Evolutionary conservation across 495 filamentous ascomycete genomes (phyloP).

Genomic region (Daldinia concentrica): DNA sequence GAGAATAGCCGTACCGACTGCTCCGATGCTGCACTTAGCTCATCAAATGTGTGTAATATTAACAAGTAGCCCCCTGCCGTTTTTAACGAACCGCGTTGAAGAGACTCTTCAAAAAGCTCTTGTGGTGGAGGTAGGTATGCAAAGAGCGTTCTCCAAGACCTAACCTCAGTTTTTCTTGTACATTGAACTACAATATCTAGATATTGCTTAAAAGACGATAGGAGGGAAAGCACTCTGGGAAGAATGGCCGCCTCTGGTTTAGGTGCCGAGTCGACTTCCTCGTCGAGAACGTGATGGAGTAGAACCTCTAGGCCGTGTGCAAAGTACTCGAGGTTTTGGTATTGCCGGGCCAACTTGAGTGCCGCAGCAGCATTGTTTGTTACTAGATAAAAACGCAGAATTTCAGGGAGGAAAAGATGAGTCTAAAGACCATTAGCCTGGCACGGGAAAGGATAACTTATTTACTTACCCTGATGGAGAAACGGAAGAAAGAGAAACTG

Average conservation of each 20-base stretch:
- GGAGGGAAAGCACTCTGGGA: conserved; percentile 85
- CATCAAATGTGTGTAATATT: conserved; percentile 94
- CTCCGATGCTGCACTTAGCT: conserved; percentile 78
- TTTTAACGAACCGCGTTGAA: conserved; percentile 85
- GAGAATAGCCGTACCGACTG: conserved; percentile 83
- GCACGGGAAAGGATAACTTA: not conserved
- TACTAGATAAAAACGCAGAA: conserved; percentile 79
- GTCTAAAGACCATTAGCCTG: conserved; percentile 63
- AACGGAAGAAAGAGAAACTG: conserved; percentile 85
- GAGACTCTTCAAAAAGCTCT: conserved; percentile 89
- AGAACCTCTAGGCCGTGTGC: conserved; percentile 92
- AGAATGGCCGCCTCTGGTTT: conserved; percentile 77
- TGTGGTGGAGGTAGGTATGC: conserved; percentile 87
- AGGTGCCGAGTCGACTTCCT: conserved; percentile 84
- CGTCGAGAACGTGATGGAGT: conserved; percentile 91
- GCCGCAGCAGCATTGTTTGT: conserved; percentile 77
- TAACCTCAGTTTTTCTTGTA: conserved; percentile 94
- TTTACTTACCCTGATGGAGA: conserved; percentile 75
- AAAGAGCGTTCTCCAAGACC: conserved; percentile 94
- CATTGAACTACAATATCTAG: conserved; percentile 97
- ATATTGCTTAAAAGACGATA: conserved; percentile 88
- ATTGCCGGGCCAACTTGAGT: conserved; percentile 78
- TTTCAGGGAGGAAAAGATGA: conserved; percentile 88
- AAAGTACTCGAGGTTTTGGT: conserved; percentile 87
- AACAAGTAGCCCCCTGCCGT: conserved; percentile 96